Base-by-base conservation (phyloP, 148 eudicot genomes). In the Euryodendron excelsum region DNA sequence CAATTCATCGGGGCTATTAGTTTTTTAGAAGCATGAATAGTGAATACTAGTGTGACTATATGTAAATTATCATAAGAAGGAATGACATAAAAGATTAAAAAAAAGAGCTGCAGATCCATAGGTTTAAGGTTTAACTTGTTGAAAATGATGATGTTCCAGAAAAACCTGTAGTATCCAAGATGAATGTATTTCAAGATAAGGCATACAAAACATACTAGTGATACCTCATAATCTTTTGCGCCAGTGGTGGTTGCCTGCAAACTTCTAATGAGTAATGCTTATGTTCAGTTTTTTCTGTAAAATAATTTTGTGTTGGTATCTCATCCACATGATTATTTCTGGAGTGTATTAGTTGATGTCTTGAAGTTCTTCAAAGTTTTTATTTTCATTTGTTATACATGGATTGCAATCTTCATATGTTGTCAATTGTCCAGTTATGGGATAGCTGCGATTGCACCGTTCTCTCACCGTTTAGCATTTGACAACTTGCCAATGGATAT, bases 361-460 rank as follows among this genome's bases (percentile, higher is more conserved):
- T 74, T 39, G 10, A 74, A 10, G n/a, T 13, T 25, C 18, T 52
- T 31, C 55, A 28, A 44, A 62, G n/a, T 18, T 21, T 45, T 27
- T 9, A 37, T 14, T 3, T 78, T 12, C 36, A 25, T 25, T 33
- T 50, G n/a, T 48, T 44, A 4, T 30, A 15, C n/a, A 56, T 25
- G 5, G 14, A 6, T 64, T 72, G 31, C 23, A 18, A 53, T 50
- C 27, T 56, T 80, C n/a, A 34, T 20, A 20, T 45, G 27, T 71
- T 74, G 63, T 65, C 59, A 28, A 21, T 82, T 73, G 25, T 81
- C 18, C 90, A 93, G 98, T 77, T 96, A 93, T 69, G 99, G 99
- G 59, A 88, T 96, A 72, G 97, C 99, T 77, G 98, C 99, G 62
- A 90, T 96, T 58, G 90, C 99, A 63, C 99, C 99, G 58, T 96